These are phyloP conservation scores for Oehlia diaphana DNA, from an alignment of 192 early-diverging fungal species.

Conservation along the genomic window DNA sequence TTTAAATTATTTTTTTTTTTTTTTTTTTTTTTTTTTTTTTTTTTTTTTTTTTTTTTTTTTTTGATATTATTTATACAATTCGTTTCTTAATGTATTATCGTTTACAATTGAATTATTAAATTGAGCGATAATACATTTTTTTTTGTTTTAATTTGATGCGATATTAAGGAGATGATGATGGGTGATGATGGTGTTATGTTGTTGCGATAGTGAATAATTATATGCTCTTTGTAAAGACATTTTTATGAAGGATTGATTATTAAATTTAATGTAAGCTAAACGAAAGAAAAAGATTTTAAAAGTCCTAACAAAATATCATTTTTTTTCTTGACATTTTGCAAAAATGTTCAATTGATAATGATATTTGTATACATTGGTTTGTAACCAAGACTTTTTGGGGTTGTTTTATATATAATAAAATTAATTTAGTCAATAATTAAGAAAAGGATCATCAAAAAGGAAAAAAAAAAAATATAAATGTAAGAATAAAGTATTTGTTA, in stretches of 20 bases:
- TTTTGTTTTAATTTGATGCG: not conserved
- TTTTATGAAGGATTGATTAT: no score
- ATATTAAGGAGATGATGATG: not conserved
- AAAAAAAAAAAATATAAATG: not conserved
- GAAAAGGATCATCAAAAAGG: not conserved
- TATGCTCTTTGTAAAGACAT: not conserved
- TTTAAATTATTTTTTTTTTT: no score
- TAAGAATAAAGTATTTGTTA: not conserved
- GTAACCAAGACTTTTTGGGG: not conserved
- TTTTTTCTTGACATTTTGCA: not conserved
- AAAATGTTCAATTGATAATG: not conserved
- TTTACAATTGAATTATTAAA: not conserved
- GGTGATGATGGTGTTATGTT: not conserved
- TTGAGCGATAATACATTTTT: not conserved
- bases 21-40: no score
- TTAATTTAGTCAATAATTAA: not conserved
- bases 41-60: no score
- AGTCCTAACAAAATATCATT: not conserved
- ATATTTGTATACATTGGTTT: not conserved
- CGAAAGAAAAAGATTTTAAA: not conserved
- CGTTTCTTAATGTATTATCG: not conserved
- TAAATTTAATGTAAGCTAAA: not conserved
- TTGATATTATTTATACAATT: not conserved
- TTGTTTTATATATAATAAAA: not conserved
- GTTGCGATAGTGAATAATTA: not conserved